A percentile compares a stretch with the other conserved stretches of the same genome.
These are phyloP conservation scores for Crithidia mellificae DNA, from an alignment of 208 protist genomes.

Conservation along the genomic window DNA sequence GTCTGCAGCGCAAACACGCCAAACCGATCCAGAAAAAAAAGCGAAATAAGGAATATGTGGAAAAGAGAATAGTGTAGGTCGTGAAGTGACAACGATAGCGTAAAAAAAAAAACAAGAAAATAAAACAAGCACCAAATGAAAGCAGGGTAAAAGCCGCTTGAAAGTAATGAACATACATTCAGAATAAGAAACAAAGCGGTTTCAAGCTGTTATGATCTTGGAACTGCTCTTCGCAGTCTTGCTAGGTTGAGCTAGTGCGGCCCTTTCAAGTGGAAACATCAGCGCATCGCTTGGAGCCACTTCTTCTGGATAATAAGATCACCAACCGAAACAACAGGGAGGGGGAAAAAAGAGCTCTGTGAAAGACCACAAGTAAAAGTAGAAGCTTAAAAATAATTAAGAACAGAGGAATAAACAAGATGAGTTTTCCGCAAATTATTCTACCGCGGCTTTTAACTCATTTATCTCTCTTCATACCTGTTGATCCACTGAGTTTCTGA, in stretches of 20 bases:
- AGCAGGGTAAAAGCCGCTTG: too few relatives aligned
- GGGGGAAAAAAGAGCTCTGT: too few relatives aligned
- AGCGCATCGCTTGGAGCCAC: too few relatives aligned
- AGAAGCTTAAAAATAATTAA: neutral
- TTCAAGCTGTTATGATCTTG: too few relatives aligned
- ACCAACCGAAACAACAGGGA: too few relatives aligned
- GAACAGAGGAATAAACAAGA: neutral
- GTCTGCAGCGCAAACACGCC: neutral
- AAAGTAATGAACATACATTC: too few relatives aligned
- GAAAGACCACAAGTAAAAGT: slow-evolving; percentile 3
- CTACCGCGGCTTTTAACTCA: neutral
- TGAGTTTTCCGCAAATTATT: neutral
- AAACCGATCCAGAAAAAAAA: slow-evolving; percentile 9
- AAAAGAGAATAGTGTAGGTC: too few relatives aligned
- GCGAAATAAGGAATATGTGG: neutral
- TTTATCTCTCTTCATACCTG: neutral
- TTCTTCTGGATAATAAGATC: too few relatives aligned
- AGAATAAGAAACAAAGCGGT: too few relatives aligned
- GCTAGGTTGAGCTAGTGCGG: too few relatives aligned
- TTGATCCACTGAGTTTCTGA: neutral
- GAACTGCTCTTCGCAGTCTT: too few relatives aligned
- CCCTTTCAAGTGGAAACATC: too few relatives aligned
- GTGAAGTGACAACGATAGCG: neutral
- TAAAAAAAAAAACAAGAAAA: neutral
- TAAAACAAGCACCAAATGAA: neutral